Percentiles rank a stretch among this genome's conserved stretches.
Evolutionary conservation across 495 filamentous ascomycete genomes (phyloP).

Genomic region (Letharia lupina): DNA sequence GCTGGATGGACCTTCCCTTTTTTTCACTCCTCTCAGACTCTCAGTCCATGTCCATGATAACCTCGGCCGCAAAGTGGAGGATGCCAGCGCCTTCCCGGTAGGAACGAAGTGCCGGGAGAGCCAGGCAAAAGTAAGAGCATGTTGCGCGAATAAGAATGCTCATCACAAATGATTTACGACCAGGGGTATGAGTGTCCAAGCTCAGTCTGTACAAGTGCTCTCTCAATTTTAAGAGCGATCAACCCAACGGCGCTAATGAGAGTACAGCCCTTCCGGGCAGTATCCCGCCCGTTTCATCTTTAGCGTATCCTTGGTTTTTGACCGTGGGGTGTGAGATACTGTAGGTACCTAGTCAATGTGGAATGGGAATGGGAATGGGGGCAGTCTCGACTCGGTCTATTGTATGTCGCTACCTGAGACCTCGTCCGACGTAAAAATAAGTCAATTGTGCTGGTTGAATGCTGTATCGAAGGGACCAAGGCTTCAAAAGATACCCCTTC

Average conservation of each 20-base stretch:
- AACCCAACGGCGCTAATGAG: not conserved
- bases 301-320: not conserved
- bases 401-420: too few species aligned
- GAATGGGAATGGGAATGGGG: too few species aligned
- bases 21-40: not conserved
- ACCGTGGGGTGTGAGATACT: too few species aligned
- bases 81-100: not conserved
- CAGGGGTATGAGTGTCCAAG: not conserved
- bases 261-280: not conserved
- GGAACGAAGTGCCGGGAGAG: not conserved
- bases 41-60: not conserved
- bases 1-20: not conserved
- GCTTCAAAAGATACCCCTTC: not conserved
- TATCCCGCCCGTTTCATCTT: not conserved
- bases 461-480: too few species aligned
- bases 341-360: too few species aligned
- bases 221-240: not conserved
- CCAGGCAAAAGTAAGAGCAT: not conserved
- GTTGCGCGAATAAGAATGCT: not conserved
- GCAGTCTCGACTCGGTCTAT: too few species aligned
- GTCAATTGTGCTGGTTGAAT: too few species aligned
- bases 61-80: not conserved
- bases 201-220: not conserved
- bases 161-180: not conserved
- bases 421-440: too few species aligned